These are phyloP conservation scores for Haplosporangium sp. DNA, from an alignment of 371 early-diverging fungal species.

Conservation along the genomic window DNA sequence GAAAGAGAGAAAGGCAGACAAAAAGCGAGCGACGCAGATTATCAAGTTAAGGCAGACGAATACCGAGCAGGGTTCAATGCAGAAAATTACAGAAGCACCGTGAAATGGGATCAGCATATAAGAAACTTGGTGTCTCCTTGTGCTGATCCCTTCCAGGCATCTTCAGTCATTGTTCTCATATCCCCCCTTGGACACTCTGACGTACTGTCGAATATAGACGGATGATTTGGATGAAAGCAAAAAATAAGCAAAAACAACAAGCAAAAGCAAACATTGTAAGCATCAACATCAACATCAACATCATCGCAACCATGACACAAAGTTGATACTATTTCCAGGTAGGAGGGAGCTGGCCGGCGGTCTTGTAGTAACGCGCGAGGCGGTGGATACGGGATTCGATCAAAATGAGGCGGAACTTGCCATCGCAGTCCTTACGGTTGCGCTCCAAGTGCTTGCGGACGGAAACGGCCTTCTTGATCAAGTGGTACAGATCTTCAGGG, in stretches of 20 bases:
- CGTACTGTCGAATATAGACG: constrained; percentile 49
- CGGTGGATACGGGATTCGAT: constrained; percentile 99
- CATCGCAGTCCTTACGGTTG: constrained; percentile 99
- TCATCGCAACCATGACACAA: constrained; percentile 15
- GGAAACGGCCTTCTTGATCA: constrained; percentile 99
- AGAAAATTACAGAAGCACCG: constrained; percentile 1
- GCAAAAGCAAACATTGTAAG: constrained; percentile 2
- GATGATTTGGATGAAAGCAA: constrained; percentile 5
- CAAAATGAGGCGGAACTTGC: constrained; percentile 99
- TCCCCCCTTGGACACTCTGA: constrained; percentile 13
- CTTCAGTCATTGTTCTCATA: not conserved
- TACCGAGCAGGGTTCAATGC: constrained; percentile 58
- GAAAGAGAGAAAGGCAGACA: not conserved
- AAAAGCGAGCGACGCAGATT: constrained; percentile 19
- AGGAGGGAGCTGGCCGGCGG: constrained; percentile 95
- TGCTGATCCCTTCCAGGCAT: not conserved
- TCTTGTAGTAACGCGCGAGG: constrained; percentile 99
- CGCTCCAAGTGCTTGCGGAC: constrained; percentile 99
- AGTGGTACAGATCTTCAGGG: constrained; percentile 99
- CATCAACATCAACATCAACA: constrained; percentile 6
- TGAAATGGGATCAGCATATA: not conserved
- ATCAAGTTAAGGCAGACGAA: constrained; percentile 67
- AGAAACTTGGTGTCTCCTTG: not conserved
- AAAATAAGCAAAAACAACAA: constrained; percentile 4
- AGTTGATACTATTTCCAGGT: constrained; percentile 96